phyloP scores from a whole-genome alignment of 345 rosid species.

The Trapa bicornis region DNA sequence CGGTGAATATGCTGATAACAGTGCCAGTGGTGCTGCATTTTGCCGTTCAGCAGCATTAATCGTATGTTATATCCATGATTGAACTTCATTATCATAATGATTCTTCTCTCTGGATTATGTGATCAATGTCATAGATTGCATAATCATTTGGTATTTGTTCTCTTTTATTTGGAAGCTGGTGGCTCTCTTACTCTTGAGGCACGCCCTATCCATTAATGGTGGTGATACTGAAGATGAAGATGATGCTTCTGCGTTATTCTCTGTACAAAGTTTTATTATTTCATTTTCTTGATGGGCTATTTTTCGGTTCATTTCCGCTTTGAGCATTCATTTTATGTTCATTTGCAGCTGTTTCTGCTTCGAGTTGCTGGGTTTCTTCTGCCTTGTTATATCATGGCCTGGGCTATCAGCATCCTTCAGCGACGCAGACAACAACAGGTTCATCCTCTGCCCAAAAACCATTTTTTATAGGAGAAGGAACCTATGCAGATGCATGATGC shows the following conservation, averaged over 20 bases:
- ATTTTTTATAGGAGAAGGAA: too few relatives aligned
- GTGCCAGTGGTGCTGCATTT: slow-evolving; percentile 91
- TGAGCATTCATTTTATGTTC: slow-evolving; percentile 6
- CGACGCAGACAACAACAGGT: too few relatives aligned
- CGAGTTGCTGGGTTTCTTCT: slow-evolving; percentile 16
- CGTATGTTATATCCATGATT: slow-evolving; percentile 28
- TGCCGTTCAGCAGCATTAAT: slow-evolving; percentile 93
- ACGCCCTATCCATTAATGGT: slow-evolving; percentile 62
- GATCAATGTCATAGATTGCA: not conserved
- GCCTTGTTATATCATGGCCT: too few relatives aligned
- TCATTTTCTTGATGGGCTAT: not conserved
- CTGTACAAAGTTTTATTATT: slow-evolving; percentile 33
- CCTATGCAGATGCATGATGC: too few relatives aligned
- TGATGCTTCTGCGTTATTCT: slow-evolving; percentile 80
- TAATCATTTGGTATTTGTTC: not conserved
- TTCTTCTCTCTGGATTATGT: not conserved
- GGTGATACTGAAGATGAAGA: slow-evolving; percentile 49
- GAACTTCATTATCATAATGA: not conserved
- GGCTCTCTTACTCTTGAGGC: slow-evolving; percentile 90
- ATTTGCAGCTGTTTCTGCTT: slow-evolving; percentile 69
- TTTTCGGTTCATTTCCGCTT: not conserved
- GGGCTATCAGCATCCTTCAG: too few relatives aligned
- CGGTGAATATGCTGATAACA: slow-evolving; percentile 76
- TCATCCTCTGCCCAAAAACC: too few relatives aligned
- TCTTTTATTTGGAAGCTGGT: slow-evolving; percentile 42